Base-by-base conservation (phyloP, 768 basidiomycete genomes). In the Cyclocybe cylindracea region DNA sequence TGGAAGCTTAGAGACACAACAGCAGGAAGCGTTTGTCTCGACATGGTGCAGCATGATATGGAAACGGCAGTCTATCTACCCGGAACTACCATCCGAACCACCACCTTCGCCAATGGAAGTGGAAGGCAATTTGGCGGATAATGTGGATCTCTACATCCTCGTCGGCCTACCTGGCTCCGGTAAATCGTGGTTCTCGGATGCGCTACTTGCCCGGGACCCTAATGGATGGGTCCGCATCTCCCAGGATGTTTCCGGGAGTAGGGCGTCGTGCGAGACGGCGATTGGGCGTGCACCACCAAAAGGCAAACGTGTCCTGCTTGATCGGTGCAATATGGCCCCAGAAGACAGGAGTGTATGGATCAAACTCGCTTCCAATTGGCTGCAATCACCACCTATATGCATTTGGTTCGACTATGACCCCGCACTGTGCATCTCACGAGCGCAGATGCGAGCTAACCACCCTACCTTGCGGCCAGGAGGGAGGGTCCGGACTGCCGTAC, bases 121-220 rank as follows among this genome's bases (percentile, higher is more conserved):
- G 29, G 73, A 76, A 54, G 80, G 80, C 2, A 56, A 55, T 1
- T 59, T 78, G 4, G 14, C 44, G 1, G 64, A 59, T 6, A 55
- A 63, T 10, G 63, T 55, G 35, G 77, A 83, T 50, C 62, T 86
- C 6, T 69, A 82, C 59, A 50, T 85, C 10, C 66, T 85, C n/a
- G 80, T 84, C 5, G 83, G 84, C 7, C 74, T 84, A 2, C 82
- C 84, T 2, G 84, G 84, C 2, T 79, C 83, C 0, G 84, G 83
- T 18, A 85, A 85, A 61, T 78, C 82, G 1, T 80, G 76, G 74
- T 73, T 84, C 47, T 70, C 78, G 1, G 70, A 71, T n/a, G 69
- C 77, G 1, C 63, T 85, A 16, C 56, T 77, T 0, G 71, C 74
- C 2, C 70, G 83, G 10, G 69, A 80, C 48, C 70, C 73, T 3